These are phyloP conservation scores for Entoloma clypeatum DNA, from an alignment of 1,284 basidiomycete genomes.

Conservation along the genomic window DNA sequence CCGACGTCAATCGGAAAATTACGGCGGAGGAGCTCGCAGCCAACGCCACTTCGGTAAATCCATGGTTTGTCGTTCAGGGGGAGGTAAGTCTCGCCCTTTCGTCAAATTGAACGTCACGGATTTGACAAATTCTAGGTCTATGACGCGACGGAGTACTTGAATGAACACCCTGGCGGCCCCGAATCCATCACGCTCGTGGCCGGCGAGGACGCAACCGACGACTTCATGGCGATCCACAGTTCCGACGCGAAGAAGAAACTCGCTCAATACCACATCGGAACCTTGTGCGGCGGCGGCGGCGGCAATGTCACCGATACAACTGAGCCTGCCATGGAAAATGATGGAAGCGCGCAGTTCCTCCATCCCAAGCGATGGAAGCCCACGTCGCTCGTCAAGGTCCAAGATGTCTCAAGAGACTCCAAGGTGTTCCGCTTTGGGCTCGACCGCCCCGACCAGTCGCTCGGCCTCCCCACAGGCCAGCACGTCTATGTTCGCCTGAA, in stretches of 20 bases:
- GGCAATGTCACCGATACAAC: not conserved
- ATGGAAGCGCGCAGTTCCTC: no score
- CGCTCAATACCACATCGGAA: constrained; percentile 38
- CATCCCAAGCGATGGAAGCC: constrained; percentile 52
- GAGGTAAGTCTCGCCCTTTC: constrained; percentile 26
- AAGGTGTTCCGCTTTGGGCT: constrained; percentile 54
- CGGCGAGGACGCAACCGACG: constrained; percentile 62
- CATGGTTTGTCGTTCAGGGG: constrained; percentile 62
- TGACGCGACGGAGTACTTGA: constrained; percentile 52
- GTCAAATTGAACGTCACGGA: not conserved
- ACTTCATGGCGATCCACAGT: constrained; percentile 47
- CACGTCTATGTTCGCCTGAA: constrained; percentile 55
- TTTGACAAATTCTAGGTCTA: constrained; percentile 34
- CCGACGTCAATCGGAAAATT: constrained; percentile 40
- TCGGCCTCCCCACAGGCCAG: constrained; percentile 63
- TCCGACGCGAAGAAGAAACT: constrained; percentile 46
- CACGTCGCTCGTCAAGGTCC: constrained; percentile 40
- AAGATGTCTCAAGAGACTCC: constrained; percentile 46
- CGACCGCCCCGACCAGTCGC: constrained; percentile 36
- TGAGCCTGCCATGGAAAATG: no score
- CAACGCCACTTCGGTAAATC: constrained; percentile 33
- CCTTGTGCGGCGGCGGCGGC: constrained; percentile 10
- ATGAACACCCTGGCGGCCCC: constrained; percentile 61
- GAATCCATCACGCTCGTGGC: constrained; percentile 58
- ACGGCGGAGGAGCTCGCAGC: constrained; percentile 45